Evolutionary conservation across 75 land plant species (phyloP), one percentile per base, ranked within the genome.

Genomic region (Larix kaempferi): DNA sequence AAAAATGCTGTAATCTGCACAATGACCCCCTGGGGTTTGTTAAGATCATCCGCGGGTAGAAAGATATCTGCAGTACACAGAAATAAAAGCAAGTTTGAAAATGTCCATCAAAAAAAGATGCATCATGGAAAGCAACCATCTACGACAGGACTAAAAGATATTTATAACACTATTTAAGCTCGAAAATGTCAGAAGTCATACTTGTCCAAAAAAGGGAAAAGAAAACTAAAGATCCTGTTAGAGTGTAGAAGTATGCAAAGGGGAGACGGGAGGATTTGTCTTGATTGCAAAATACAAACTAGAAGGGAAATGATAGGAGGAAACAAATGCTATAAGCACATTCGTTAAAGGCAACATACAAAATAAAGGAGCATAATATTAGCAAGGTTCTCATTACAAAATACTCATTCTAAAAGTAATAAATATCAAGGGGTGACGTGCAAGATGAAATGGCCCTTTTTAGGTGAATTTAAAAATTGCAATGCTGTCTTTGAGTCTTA

Each of bases 1-100:
- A 89, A 79, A 25, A 87, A 80, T 54, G 84, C 23, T 14, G 87
- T 59, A 21, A 91, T 2, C 4, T 79, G 79, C n/a, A 54, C 74
- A 74, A 73, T 80, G 44, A 64, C 0, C 14, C 85, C 84, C 1
- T 79, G 85, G n/a, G 76, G 63, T 61, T 37, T 22, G 66, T 83
- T 75, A 75, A 11, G 57, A 60, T 78, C 82, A 76, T 71, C 71
- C 33, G 33, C 1, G 33, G 0, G 25, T 33, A 55, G 11, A 44
- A 8, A 79, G 49, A 21, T 61, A 66, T 77, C 81, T 78, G 77
- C 63, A 58, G 37, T 55, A 39, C 6, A 74, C 55, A 49, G 15
- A 49, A 11, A 17, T 14, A 61, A 61, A n/a, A 21, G 25, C 63
- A 23, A 7, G 63, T 49, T 74, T 74, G 29, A 3, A 49, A 22